Percentiles rank a stretch among this genome's conserved stretches.
Conservation (phyloP, 345 rosid species). For the Heritiera fomes region DNA sequence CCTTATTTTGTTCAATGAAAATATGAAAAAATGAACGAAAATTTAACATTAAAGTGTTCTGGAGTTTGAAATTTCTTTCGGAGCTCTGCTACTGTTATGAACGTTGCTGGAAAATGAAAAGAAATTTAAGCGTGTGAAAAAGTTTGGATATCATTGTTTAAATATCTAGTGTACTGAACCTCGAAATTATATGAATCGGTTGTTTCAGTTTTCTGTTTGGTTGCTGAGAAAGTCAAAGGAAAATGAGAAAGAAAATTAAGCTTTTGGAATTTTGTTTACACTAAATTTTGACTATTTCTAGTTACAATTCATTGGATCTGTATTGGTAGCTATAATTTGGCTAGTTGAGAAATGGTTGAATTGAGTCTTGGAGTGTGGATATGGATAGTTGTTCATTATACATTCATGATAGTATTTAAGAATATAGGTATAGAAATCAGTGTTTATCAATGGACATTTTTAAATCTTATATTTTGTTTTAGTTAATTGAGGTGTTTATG, state of each 20-base stretch:
- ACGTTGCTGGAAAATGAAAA: neutral
- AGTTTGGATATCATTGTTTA: neutral
- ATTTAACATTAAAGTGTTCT: neutral
- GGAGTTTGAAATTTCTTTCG: neutral
- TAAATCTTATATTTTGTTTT: constrained; percentile 5
- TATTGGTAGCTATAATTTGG: too few relatives aligned
- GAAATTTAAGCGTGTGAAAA: neutral
- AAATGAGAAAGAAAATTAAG: too few relatives aligned
- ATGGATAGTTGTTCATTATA: too few relatives aligned
- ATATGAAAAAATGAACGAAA: neutral
- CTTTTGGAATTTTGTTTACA: too few relatives aligned
- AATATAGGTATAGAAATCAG: too few relatives aligned
- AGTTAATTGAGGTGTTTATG: neutral
- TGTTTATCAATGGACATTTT: neutral
- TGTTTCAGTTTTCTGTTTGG: too few relatives aligned
- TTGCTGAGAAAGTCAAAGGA: too few relatives aligned
- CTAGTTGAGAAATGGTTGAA: too few relatives aligned
- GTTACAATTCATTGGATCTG: too few relatives aligned
- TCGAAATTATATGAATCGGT: neutral
- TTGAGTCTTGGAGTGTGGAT: too few relatives aligned
- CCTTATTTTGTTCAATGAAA: constrained; percentile 4
- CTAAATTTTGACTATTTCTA: too few relatives aligned
- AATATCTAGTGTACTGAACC: neutral
- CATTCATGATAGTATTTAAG: too few relatives aligned
- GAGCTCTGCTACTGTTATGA: constrained; percentile 15